A percentile compares a stretch with the other conserved stretches of the same genome.
These are phyloP conservation scores for Avena eriantha DNA, from an alignment of 176 grass and related monocot species.

Conservation along the genomic window DNA sequence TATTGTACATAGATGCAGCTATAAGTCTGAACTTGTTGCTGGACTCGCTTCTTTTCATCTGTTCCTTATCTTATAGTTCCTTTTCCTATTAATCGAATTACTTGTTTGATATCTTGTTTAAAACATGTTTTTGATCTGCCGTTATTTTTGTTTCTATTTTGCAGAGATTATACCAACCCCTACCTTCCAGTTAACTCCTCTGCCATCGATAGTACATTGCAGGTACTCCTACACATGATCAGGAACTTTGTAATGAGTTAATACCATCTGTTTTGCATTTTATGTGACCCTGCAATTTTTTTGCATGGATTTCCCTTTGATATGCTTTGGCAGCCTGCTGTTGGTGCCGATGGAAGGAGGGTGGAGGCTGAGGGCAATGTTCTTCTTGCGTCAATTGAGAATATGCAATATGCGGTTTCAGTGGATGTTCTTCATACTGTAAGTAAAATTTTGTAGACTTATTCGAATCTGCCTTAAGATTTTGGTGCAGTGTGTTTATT, in stretches of 20 bases:
- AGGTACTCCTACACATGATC: conserved; percentile 53
- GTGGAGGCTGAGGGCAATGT: conserved; percentile 91
- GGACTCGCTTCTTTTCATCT: conserved; percentile 17
- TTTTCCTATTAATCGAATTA: conserved; percentile 23
- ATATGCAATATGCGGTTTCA: conserved; percentile 89
- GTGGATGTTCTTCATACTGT: conserved; percentile 97
- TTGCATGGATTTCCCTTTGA: conserved; percentile 29
- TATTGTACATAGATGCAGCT: background rate
- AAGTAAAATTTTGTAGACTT: conserved; percentile 38
- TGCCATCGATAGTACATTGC: conserved; percentile 72
- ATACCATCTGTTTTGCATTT: conserved; percentile 40
- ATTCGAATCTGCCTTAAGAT: background rate
- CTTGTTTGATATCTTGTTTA: conserved; percentile 10
- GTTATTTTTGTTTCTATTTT: conserved; percentile 39
- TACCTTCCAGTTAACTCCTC: conserved; percentile 95
- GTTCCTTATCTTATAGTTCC: conserved; percentile 19
- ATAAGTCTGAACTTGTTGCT: background rate
- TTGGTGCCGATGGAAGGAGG: conserved; percentile 85
- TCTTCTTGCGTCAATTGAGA: conserved; percentile 93
- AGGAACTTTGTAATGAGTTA: conserved; percentile 29
- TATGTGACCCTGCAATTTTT: conserved; percentile 37
- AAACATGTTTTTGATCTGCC: background rate
- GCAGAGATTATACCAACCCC: conserved; percentile 95
- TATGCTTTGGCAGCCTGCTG: conserved; percentile 53
- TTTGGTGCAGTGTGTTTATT: background rate